These are phyloP conservation scores for Skeletonema marinoi DNA, from an alignment of 108 stramenopile genomes.

Conservation along the genomic window DNA sequence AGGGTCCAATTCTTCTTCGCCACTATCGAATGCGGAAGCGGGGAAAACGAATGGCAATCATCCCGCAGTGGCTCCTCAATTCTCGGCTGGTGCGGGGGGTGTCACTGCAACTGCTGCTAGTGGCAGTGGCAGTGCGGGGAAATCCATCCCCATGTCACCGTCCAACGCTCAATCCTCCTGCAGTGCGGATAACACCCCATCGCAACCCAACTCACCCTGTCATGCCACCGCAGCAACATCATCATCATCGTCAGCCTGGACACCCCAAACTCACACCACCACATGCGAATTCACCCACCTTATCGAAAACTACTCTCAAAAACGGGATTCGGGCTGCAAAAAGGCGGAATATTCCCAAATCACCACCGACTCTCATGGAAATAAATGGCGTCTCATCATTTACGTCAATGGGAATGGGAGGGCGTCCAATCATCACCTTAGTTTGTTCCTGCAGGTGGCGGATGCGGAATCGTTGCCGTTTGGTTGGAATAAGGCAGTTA, in stretches of 20 bases:
- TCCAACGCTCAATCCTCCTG: background rate
- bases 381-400: conserved; percentile 87
- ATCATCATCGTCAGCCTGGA: conserved; percentile 46
- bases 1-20: background rate
- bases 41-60: background rate
- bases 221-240: background rate
- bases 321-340: conserved; percentile 90
- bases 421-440: conserved; percentile 86
- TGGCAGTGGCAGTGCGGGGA: background rate
- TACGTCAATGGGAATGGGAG: conserved; percentile 92
- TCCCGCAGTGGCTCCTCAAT: background rate
- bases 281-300: conserved; percentile 90
- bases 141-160: background rate
- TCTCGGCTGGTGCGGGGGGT: background rate
- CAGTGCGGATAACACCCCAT: conserved; percentile 1
- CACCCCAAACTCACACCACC: conserved; percentile 77
- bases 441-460: conserved; percentile 88
- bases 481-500: conserved; percentile 90
- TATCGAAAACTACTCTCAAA: conserved; percentile 78
- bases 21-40: background rate
- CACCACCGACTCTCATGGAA: conserved; percentile 82
- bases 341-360: conserved; percentile 88
- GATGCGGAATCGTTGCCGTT: conserved; percentile 91
- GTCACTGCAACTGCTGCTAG: background rate
- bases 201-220: background rate